These are phyloP conservation scores for Hysterangium stoloniferum DNA, from an alignment of 768 basidiomycete species.

Conservation along the genomic window DNA sequence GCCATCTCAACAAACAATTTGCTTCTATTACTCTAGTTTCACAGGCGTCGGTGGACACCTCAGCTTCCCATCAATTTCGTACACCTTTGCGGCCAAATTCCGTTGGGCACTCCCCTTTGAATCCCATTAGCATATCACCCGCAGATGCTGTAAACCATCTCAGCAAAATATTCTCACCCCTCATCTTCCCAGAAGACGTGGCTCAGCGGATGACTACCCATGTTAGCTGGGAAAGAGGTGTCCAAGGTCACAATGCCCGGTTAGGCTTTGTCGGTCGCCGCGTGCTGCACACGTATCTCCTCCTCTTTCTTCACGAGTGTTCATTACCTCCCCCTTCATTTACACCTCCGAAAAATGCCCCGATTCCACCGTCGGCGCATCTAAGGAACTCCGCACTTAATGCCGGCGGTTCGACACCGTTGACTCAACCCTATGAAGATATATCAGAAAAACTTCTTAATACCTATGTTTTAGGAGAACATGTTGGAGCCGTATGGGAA, in stretches of 20 bases:
- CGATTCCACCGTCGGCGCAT: constrained; percentile 6
- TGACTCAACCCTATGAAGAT: constrained; percentile 46
- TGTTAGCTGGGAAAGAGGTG: constrained; percentile 59
- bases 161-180: constrained; percentile 51
- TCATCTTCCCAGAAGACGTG: constrained; percentile 64
- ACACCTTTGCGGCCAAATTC: neutral
- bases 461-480: constrained; percentile 64
- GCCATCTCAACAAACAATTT: neutral
- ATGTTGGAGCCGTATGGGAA: constrained; percentile 69
- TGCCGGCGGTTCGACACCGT: constrained; percentile 31
- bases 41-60: neutral
- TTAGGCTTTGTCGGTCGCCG: constrained; percentile 72
- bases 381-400: constrained; percentile 4
- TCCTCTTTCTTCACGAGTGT: constrained; percentile 50
- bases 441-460: constrained; percentile 53
- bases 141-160: constrained; percentile 42
- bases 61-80: neutral
- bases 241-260: constrained; percentile 62
- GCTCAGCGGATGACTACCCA: constrained; percentile 73
- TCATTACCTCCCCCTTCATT: constrained; percentile 3
- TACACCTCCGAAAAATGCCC: constrained; percentile 7
- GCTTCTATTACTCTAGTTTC: constrained; percentile 1
- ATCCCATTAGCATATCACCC: constrained; percentile 8
- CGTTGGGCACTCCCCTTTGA: neutral
- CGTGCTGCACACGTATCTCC: constrained; percentile 66